phyloP scores from a whole-genome alignment of 805 yeast genomes.

The Kuraishia hungarica region DNA sequence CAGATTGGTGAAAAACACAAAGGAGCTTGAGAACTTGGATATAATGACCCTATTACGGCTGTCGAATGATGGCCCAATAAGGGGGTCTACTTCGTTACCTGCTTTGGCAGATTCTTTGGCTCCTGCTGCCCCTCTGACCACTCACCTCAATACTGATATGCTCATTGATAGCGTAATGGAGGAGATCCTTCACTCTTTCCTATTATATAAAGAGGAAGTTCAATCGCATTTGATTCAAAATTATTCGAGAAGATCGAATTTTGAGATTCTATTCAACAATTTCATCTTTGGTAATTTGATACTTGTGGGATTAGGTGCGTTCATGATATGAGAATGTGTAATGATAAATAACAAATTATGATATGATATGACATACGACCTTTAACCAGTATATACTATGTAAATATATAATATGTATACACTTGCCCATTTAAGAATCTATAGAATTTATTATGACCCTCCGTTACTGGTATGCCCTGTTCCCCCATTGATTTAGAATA shows the following conservation, averaged over 20 bases:
- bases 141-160: conserved; percentile 17
- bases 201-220: conserved; percentile 23
- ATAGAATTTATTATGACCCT: too few relatives aligned
- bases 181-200: conserved; percentile 19
- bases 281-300: conserved; percentile 25
- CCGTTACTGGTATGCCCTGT: too few relatives aligned
- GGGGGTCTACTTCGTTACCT: background rate
- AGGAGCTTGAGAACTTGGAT: conserved; percentile 31
- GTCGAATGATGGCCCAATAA: background rate
- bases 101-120: too few relatives aligned
- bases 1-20: conserved; percentile 37
- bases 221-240: conserved; percentile 19
- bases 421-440: too few relatives aligned
- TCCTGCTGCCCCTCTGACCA: background rate
- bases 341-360: background rate
- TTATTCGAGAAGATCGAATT: conserved; percentile 21
- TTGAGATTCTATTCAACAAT: conserved; percentile 30
- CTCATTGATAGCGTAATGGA: conserved; percentile 18
- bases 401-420: background rate
- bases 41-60: conserved; percentile 8
- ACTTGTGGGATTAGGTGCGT: conserved; percentile 28
- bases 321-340: conserved; percentile 17
- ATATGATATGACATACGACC: too few relatives aligned
- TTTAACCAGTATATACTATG: too few relatives aligned
- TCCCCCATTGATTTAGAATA: too few relatives aligned